These are phyloP conservation scores for Wickerhamiella musiphila DNA, from an alignment of 805 yeast genomes.

Conservation along the genomic window DNA sequence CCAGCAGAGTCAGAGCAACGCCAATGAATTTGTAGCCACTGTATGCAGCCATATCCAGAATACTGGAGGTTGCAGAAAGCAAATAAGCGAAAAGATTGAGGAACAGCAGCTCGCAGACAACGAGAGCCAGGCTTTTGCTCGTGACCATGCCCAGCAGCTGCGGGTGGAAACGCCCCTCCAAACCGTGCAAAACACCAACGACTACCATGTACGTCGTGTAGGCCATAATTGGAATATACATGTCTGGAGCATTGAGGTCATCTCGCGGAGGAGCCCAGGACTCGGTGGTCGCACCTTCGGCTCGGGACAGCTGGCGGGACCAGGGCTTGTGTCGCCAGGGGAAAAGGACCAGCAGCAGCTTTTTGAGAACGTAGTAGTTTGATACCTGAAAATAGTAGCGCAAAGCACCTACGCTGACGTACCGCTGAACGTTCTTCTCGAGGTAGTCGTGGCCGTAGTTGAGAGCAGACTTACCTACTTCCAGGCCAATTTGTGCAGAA, in stretches of 20 bases:
- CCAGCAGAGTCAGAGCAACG: slow-evolving; percentile 22
- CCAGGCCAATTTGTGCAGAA: slow-evolving; percentile 68
- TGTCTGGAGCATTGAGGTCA: slow-evolving; percentile 89
- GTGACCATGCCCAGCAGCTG: slow-evolving; percentile 76
- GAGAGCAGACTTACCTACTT: slow-evolving; percentile 73
- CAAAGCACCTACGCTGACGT: slow-evolving; percentile 36
- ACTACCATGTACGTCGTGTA: slow-evolving; percentile 70
- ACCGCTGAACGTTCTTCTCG: slow-evolving; percentile 45
- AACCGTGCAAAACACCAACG: slow-evolving; percentile 71
- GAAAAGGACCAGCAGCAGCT: slow-evolving; percentile 54
- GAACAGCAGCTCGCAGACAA: slow-evolving; percentile 55
- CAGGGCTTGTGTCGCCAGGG: slow-evolving; percentile 79
- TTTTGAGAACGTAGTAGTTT: slow-evolving; percentile 65
- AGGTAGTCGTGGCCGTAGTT: slow-evolving; percentile 64
- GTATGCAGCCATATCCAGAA: slow-evolving; percentile 75
- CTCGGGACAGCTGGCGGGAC: slow-evolving; percentile 36
- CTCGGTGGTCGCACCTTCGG: slow-evolving; percentile 23
- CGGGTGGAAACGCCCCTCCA: slow-evolving; percentile 83
- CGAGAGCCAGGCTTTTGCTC: slow-evolving; percentile 70
- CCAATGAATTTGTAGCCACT: slow-evolving; percentile 92
- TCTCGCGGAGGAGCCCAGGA: slow-evolving; percentile 57
- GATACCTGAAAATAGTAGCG: slow-evolving; percentile 85
- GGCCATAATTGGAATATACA: slow-evolving; percentile 92
- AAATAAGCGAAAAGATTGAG: slow-evolving; percentile 73
- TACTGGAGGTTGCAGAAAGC: slow-evolving; percentile 47